Percentiles rank a stretch among this genome's conserved stretches.
These are phyloP conservation scores for Suillus subalutaceus DNA, from an alignment of 768 basidiomycete genomes.

Conservation along the genomic window DNA sequence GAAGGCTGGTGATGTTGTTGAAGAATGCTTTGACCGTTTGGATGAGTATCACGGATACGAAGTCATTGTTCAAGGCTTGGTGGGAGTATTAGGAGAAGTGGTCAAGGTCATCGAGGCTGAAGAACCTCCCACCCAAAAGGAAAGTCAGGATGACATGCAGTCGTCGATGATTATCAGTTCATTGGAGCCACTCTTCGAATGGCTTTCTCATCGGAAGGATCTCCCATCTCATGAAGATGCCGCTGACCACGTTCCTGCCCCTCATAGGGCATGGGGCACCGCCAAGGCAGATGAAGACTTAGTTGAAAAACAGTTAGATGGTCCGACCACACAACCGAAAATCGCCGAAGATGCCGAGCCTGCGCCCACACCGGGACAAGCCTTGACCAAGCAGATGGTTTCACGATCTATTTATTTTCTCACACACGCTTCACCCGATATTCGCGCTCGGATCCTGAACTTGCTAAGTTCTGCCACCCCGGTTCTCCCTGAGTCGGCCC, in stretches of 20 bases:
- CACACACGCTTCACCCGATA: slow-evolving; percentile 84
- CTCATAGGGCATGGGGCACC: slow-evolving; percentile 59
- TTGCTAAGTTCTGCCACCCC: slow-evolving; percentile 76
- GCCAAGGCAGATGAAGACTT: slow-evolving; percentile 28
- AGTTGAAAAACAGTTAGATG: slow-evolving; percentile 22
- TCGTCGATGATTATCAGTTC: slow-evolving; percentile 32
- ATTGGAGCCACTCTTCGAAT: slow-evolving; percentile 60
- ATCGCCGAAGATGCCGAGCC: slow-evolving; percentile 41
- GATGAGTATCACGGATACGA: slow-evolving; percentile 97
- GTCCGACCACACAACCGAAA: slow-evolving; percentile 17
- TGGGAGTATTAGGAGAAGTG: slow-evolving; percentile 87
- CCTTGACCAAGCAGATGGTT: slow-evolving; percentile 82
- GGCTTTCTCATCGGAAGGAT: slow-evolving; percentile 57
- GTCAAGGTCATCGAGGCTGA: slow-evolving; percentile 74
- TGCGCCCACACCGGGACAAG: slow-evolving; percentile 70
- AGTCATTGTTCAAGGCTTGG: slow-evolving; percentile 79
- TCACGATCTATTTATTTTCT: slow-evolving; percentile 87
- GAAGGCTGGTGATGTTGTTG: slow-evolving; percentile 90
- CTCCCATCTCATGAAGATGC: slow-evolving; percentile 40
- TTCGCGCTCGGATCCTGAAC: slow-evolving; percentile 81
- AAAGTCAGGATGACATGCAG: slow-evolving; percentile 17
- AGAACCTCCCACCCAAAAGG: slow-evolving; percentile 33
- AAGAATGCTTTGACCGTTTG: slow-evolving; percentile 95
- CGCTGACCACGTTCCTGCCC: slow-evolving; percentile 61
- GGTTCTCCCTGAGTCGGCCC: slow-evolving; percentile 68